Evolutionary conservation across 2,329 filamentous ascomycete genomes (phyloP), one percentile per base, ranked within the genome.

Genomic region (Colletotrichum camelliae): DNA sequence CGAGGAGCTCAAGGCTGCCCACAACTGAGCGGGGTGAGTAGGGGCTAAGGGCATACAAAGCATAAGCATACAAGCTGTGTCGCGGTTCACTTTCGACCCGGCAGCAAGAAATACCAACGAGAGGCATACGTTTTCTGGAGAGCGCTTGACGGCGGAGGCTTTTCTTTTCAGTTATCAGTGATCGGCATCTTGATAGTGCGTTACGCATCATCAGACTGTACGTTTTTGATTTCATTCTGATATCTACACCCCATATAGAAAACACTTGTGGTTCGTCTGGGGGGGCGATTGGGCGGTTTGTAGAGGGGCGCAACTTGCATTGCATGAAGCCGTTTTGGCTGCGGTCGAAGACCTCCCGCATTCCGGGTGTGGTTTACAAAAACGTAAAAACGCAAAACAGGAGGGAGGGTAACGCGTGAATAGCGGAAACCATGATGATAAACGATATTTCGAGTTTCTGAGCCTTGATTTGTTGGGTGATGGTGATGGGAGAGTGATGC

Each of bases 1-100:
- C 75, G 86, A 90, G 80, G 93, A 94, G 83, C 86, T 94, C 35
- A 75, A 78, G 57, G 75, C 71, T 29, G 43, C 37, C 29, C 55
- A 76, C 18, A 76, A 70, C 74, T 74, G 64, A 76, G 39, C 4
- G 4, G n/a, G 24, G 27, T 18, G 29, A 12, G 27, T 16, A 35
- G n/a, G 13, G 15, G 48, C 18, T 16, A 12, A 55, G 16, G 24
- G n/a, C 57, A 62, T 37, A 62, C 18, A 48, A 52, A 52, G 57
- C 57, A 62, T 48, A 35, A 60, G 70, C 57, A 60, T 39, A 7
- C 37, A 52, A 65, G 24, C n/a, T 48, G 21, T 33, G n/a, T 39
- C 33, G 12, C 18, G 55, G 27, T 35, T 4, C 12, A 52, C n/a
- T 10, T 35, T 10, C 27, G 13, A 15, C 35, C 57, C 55, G 37